A percentile compares a stretch with the other conserved stretches of the same genome.
phyloP scores from a whole-genome alignment of 2,329 filamentous ascomycete genomes.

The Hymenoscyphus occultus region DNA sequence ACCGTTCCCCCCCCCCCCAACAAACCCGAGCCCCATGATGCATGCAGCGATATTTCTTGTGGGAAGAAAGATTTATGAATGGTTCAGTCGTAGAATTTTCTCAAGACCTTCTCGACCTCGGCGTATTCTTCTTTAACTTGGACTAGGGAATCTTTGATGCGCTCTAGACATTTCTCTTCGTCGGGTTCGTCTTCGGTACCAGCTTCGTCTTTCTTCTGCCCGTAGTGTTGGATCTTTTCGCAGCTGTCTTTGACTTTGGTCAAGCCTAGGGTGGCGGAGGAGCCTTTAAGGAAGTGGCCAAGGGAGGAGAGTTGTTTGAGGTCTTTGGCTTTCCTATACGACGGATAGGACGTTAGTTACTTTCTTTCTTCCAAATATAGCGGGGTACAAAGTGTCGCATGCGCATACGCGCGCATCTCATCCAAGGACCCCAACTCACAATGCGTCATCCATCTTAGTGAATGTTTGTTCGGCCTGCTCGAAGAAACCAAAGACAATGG shows the following conservation, averaged over 20 bases:
- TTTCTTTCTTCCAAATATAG: not conserved
- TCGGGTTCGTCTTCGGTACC: conserved; percentile 66
- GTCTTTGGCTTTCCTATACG: conserved; percentile 59
- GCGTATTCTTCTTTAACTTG: conserved; percentile 74
- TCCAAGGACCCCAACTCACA: conserved; percentile 60
- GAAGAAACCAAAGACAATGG: conserved; percentile 90
- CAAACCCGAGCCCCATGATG: too few relatives aligned
- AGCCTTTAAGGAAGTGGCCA: conserved; percentile 96
- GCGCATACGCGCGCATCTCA: not conserved
- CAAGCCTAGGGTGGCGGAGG: conserved; percentile 88
- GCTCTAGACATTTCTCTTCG: conserved; percentile 63
- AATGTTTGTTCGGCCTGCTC: conserved; percentile 88
- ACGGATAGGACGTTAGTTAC: not conserved
- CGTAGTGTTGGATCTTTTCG: conserved; percentile 94
- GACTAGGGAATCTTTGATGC: conserved; percentile 67
- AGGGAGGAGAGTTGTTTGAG: conserved; percentile 75
- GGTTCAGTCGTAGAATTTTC: conserved; percentile 39
- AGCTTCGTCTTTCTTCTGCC: conserved; percentile 75
- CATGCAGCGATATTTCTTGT: not conserved
- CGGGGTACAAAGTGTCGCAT: not conserved
- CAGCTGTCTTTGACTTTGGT: conserved; percentile 89
- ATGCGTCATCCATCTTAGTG: conserved; percentile 71
- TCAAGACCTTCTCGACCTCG: conserved; percentile 68
- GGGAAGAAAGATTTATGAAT: not conserved
- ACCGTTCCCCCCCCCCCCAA: not conserved